Evolutionary conservation across 2,329 filamentous ascomycete species (phyloP), one percentile per base, ranked within the genome.

Genomic region (Fusarium sp.): DNA sequence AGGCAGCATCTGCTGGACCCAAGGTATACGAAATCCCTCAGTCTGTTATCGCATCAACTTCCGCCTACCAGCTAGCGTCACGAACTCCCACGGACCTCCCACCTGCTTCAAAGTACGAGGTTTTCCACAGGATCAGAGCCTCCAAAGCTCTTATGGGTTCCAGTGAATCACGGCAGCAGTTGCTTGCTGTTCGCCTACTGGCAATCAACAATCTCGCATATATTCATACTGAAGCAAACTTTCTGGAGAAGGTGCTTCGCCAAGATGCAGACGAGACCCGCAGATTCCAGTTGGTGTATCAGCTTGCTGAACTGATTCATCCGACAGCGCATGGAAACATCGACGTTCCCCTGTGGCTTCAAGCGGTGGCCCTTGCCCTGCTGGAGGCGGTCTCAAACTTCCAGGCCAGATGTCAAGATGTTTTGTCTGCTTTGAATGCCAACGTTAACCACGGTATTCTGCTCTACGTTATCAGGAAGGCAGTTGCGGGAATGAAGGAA

Each of bases 361-460:
- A 98, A 78, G 93, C 93, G 4, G 89, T 94, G 63, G 92, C 93
- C 10, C 84, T 99, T 53, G 88, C 89, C 52, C 87, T 95, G 2
- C 84, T 99, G 50, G 94, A 98, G 77, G 92, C 93, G n/a, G 85
- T 99, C 58, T 89, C 93, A 9, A 92, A 89, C 76, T 93, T 93
- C 77, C 91, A 92, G 73, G 83, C 86, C 58, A 94, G 93, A 75
- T 88, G 91, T 29, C 84, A 89, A 33, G 96, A 99, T 77, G 91
- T 99, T 24, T 90, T 94, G 68, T 90, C 93, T 41, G 94, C 96
- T n/a, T 84, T 99, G 41, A 97, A 94, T 75, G 93, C 97, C 55
- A 97, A 95, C 72, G 95, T 98, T 37, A 98, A 97, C 74, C 97
- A 99, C 74, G 97, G 96, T 16, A 92, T 98, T 29, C 85, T 99